Evolutionary conservation across 2,329 filamentous ascomycete genomes (phyloP), one percentile per base, ranked within the genome.

Genomic region (Thielaviopsis ethacetica): DNA sequence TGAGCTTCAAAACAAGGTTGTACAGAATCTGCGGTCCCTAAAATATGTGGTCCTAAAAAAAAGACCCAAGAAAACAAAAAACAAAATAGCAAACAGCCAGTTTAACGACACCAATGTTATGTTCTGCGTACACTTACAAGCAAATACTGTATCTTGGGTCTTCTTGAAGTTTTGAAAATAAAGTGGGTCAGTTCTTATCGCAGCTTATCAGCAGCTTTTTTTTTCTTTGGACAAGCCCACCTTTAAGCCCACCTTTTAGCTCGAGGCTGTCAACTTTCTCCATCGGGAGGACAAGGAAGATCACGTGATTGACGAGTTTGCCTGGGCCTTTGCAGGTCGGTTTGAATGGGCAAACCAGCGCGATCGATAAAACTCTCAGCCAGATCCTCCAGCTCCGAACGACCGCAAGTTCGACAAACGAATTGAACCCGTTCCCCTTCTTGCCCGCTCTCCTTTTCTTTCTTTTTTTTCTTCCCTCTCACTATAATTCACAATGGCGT

Each of bases 401-500:
- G 60, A 58, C 60, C 56, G 60, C 56, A 71, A 68, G 68, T 66
- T 57, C 71, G 68, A 71, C 72, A 69, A 68, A 67, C 65, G 65
- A 68, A 65, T 69, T 71, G 70, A 71, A 75, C 70, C 60, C 30
- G 53, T n/a, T 49, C n/a, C 44, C n/a, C n/a, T 49, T 21, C 9
- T 38, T 53, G 55, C 34, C 59, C 38, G 30, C 24, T 56, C 52
- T 27, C 30, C 38, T 44, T 49, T 19, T 10, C 21, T 49, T 47
- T 47, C 72, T 71, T 74, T 53, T 17, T 21, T 30, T 13, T 24
- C 21, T 15, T 77, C 73, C 75, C 73, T 75, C 71, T 75, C 73
- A 78, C 76, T 73, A 59, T 57, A 60, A 51, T 47, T 74, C 81
- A 87, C 79, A 86, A 97, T 97, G 91, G 91, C 91, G 81, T 95